Evolutionary conservation across 1,139 yeast species (phyloP).

Genomic region (Candida sanyaensis): DNA sequence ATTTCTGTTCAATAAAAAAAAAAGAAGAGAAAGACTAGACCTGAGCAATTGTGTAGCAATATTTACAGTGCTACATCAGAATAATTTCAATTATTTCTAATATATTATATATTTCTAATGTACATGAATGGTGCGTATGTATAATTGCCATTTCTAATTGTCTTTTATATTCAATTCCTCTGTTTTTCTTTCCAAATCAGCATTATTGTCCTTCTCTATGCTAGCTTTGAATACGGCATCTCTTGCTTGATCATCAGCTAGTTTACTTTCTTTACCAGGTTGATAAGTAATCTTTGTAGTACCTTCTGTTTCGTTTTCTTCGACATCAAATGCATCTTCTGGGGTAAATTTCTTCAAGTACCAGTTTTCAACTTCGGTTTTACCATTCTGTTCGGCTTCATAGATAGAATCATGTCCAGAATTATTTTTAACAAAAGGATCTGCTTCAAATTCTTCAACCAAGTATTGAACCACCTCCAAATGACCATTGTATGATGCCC

Average conservation of each 20-base stretch:
- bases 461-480: conserved; percentile 66
- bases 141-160: background rate
- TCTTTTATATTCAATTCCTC: conserved; percentile 5
- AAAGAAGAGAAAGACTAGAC: background rate
- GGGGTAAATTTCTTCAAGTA: conserved; percentile 71
- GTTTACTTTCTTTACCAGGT: conserved; percentile 52
- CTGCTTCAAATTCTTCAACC: conserved; percentile 75
- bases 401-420: conserved; percentile 82
- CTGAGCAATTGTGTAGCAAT: background rate
- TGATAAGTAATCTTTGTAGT: conserved; percentile 48
- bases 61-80: too few species aligned
- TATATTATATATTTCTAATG: too few species aligned
- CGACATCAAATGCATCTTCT: conserved; percentile 54
- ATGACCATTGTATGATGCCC: conserved; percentile 94
- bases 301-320: conserved; percentile 36
- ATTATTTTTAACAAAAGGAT: conserved; percentile 74
- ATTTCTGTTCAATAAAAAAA: background rate
- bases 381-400: conserved; percentile 80
- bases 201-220: conserved; percentile 9
- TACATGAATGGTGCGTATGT: too few species aligned
- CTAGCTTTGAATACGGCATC: conserved; percentile 23
- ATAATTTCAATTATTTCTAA: too few species aligned
- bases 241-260: conserved; percentile 44
- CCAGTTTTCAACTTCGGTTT: conserved; percentile 68
- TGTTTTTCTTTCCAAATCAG: conserved; percentile 7